These are phyloP conservation scores for Candida freyschussii DNA, from an alignment of 1,139 yeast genomes.

Conservation along the genomic window DNA sequence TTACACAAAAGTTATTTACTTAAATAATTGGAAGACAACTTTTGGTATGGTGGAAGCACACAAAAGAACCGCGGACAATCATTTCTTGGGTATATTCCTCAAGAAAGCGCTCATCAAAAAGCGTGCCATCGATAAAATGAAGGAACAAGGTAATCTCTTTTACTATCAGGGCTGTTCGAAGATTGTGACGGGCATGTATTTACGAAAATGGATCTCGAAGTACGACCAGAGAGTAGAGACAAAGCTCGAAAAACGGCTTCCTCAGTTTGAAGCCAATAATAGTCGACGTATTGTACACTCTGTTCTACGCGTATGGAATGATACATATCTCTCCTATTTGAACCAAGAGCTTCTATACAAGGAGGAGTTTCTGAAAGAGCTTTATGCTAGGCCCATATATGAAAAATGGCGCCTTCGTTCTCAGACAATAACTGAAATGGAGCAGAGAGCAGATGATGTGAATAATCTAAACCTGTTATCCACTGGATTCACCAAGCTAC, in stretches of 20 bases:
- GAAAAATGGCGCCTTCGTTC: constrained; percentile 19
- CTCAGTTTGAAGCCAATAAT: constrained; percentile 2
- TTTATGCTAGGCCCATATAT: constrained; percentile 9
- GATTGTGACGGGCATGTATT: constrained; percentile 5
- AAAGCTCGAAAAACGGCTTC: constrained; percentile 10
- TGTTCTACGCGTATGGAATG: constrained; percentile 12
- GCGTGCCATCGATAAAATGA: constrained; percentile 3
- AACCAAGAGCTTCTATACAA: constrained; percentile 9
- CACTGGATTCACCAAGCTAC: constrained; percentile 23
- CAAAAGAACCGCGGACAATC: constrained; percentile 6
- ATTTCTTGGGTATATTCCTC: constrained; percentile 4
- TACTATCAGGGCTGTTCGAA: constrained; percentile 3
- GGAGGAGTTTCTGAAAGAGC: constrained; percentile 4
- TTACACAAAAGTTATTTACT: constrained; percentile 16
- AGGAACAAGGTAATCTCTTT: constrained; percentile 6
- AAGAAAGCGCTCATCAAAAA: constrained; percentile 9
- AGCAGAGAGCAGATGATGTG: constrained; percentile 21
- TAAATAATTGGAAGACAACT: constrained; percentile 18
- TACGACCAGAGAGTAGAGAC: constrained; percentile 9
- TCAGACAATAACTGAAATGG: constrained; percentile 15
- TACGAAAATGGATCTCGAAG: constrained; percentile 13
- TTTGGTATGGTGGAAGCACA: background rate
- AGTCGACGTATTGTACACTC: background rate
- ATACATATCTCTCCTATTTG: constrained; percentile 4
- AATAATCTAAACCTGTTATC: constrained; percentile 20